phyloP scores from a whole-genome alignment of 352 stramenopile genomes.

The Nothophytophthora sp. region DNA sequence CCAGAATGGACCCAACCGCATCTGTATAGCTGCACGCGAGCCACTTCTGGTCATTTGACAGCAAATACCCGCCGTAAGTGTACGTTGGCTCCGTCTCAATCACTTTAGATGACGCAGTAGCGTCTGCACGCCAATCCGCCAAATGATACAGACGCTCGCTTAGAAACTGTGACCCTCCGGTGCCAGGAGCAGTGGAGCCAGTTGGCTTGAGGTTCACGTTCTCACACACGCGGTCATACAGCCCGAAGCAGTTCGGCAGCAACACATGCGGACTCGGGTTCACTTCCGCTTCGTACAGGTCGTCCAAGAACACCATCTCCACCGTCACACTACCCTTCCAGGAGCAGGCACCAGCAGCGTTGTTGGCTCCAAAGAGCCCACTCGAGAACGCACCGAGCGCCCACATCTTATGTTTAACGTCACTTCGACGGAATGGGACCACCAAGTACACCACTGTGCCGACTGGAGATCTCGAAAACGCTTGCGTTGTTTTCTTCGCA shows the following conservation, averaged over 20 bases:
- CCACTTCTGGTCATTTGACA: slow-evolving; percentile 66
- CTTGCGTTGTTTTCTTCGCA: slow-evolving; percentile 57
- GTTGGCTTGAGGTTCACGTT: slow-evolving; percentile 50
- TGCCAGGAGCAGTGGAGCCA: slow-evolving; percentile 9
- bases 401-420: slow-evolving; percentile 81
- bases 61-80: slow-evolving; percentile 54
- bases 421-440: slow-evolving; percentile 54
- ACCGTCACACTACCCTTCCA: slow-evolving; percentile 67
- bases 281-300: slow-evolving; percentile 66
- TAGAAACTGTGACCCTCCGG: slow-evolving; percentile 38
- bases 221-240: slow-evolving; percentile 76
- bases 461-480: slow-evolving; percentile 62
- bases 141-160: slow-evolving; percentile 71
- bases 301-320: slow-evolving; percentile 72
- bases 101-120: slow-evolving; percentile 2
- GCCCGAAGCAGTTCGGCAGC: slow-evolving; percentile 56
- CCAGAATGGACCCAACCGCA: slow-evolving; percentile 57
- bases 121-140: slow-evolving; percentile 32
- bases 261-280: slow-evolving; percentile 60
- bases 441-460: slow-evolving; percentile 76
- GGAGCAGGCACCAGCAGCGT: slow-evolving; percentile 11
- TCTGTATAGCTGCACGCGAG: slow-evolving; percentile 55
- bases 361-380: slow-evolving; percentile 52
- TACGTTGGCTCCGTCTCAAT: slow-evolving; percentile 15
- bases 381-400: slow-evolving; percentile 57